These are phyloP conservation scores for Fusarium kyushuense DNA, from an alignment of 2,329 filamentous ascomycete genomes.

Conservation along the genomic window DNA sequence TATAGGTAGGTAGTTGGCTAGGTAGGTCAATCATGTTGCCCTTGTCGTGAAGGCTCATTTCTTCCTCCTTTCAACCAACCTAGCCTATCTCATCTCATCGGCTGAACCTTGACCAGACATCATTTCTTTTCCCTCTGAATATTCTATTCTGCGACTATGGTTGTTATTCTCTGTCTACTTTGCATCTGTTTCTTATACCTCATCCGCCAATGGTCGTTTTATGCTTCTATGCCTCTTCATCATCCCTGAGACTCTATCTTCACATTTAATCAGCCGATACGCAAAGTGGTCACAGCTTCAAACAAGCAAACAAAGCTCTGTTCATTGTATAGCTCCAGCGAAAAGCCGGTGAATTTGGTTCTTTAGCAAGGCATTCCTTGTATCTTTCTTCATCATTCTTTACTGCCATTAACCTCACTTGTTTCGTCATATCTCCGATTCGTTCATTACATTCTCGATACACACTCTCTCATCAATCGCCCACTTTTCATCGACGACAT, in stretches of 20 bases:
- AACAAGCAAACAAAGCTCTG: conserved; percentile 14
- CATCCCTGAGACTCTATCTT: conserved; percentile 23
- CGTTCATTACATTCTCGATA: conserved; percentile 10
- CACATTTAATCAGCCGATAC: conserved; percentile 1
- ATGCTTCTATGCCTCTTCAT: conserved; percentile 32
- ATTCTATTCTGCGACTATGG: conserved; percentile 34
- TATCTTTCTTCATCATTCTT: conserved; percentile 6
- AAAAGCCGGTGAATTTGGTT: neutral
- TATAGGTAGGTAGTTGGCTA: conserved; percentile 1
- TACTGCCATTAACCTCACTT: conserved; percentile 3
- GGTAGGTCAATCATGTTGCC: neutral
- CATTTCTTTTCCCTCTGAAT: conserved; percentile 13
- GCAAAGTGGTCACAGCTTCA: conserved; percentile 18
- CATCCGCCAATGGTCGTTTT: conserved; percentile 35
- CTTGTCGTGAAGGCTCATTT: conserved; percentile 27
- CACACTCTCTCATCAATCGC: neutral
- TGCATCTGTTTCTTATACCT: conserved; percentile 35
- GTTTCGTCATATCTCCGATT: conserved; percentile 11
- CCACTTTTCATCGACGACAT: conserved; percentile 16
- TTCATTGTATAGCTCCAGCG: conserved; percentile 8
- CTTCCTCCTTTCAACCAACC: conserved; percentile 29
- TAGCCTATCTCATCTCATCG: conserved; percentile 1
- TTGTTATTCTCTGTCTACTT: conserved; percentile 39
- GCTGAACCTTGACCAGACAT: conserved; percentile 4
- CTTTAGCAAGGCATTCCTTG: conserved; percentile 7